Percentiles rank a stretch among this genome's conserved stretches.
Evolutionary conservation across 2,329 filamentous ascomycete genomes (phyloP).

Genomic region (Massarina eburnea): DNA sequence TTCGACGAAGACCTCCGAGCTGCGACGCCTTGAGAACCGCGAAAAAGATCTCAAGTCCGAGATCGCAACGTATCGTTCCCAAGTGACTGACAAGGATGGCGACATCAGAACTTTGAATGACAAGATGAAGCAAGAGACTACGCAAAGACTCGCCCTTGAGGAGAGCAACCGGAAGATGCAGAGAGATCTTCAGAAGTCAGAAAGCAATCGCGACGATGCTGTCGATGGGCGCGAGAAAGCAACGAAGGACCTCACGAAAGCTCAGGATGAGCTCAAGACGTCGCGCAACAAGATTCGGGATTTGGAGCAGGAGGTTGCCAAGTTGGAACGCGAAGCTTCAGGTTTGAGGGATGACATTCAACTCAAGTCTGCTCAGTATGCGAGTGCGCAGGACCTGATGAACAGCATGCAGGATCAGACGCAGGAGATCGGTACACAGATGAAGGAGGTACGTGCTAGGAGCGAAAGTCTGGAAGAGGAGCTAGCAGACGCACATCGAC

Average conservation of each 20-base stretch:
- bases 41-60: slow-evolving; percentile 82
- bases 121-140: slow-evolving; percentile 74
- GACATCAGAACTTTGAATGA: slow-evolving; percentile 80
- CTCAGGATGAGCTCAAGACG: slow-evolving; percentile 69
- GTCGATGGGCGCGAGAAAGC: slow-evolving; percentile 72
- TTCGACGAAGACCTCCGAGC: slow-evolving; percentile 60
- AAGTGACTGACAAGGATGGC: slow-evolving; percentile 70
- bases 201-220: slow-evolving; percentile 78
- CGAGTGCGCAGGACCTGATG: slow-evolving; percentile 80
- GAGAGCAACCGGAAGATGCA: slow-evolving; percentile 74
- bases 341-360: slow-evolving; percentile 76
- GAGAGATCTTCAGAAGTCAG: slow-evolving; percentile 74
- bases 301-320: slow-evolving; percentile 72
- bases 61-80: slow-evolving; percentile 67
- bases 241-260: slow-evolving; percentile 67
- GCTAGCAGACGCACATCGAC: slow-evolving; percentile 80
- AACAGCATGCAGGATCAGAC: slow-evolving; percentile 93
- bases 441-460: slow-evolving; percentile 82
- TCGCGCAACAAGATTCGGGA: slow-evolving; percentile 64
- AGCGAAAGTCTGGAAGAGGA: slow-evolving; percentile 91
- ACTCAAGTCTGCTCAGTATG: slow-evolving; percentile 82
- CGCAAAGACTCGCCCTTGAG: slow-evolving; percentile 71
- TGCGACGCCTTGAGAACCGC: slow-evolving; percentile 76
- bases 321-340: slow-evolving; percentile 67
- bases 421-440: slow-evolving; percentile 82